Conservation (phyloP, 495 filamentous ascomycete genomes). For the Penicillium pancosmium region DNA sequence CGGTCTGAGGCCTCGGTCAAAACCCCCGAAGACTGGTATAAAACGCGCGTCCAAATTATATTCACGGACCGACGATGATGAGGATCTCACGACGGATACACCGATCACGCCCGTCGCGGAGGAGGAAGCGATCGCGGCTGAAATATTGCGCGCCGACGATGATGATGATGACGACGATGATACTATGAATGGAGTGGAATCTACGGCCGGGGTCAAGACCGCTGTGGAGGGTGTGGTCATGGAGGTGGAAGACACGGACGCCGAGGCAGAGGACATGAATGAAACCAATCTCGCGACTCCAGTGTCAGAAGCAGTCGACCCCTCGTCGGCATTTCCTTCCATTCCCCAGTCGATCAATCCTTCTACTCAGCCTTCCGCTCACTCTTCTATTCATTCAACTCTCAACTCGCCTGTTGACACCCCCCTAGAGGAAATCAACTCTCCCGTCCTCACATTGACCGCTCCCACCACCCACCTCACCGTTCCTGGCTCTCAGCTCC, state of each 20-base stretch:
- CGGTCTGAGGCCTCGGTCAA: constrained; percentile 19
- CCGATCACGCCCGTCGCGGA: constrained; percentile 22
- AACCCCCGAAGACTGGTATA: constrained; percentile 3
- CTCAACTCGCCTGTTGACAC: not conserved
- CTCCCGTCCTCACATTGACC: not conserved
- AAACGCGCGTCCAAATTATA: constrained; percentile 10
- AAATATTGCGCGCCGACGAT: constrained; percentile 11
- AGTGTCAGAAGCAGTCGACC: constrained; percentile 16
- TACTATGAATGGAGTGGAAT: constrained; percentile 8
- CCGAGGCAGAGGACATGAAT: constrained; percentile 7
- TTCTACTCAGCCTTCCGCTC: constrained; percentile 7
- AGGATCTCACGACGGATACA: constrained; percentile 14
- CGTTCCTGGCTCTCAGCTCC: constrained; percentile 1
- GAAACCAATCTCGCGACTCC: constrained; percentile 18
- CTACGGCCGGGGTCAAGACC: constrained; percentile 1
- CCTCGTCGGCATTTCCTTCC: constrained; percentile 7
- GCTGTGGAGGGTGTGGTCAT: constrained; percentile 8
- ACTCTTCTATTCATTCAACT: constrained; percentile 4
- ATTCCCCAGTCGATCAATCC: constrained; percentile 13
- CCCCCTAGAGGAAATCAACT: constrained; percentile 10
- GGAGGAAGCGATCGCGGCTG: constrained; percentile 16
- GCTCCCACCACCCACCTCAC: constrained; percentile 3
- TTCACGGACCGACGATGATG: constrained; percentile 8
- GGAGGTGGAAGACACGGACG: constrained; percentile 7
- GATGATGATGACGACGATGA: not conserved